These are phyloP conservation scores for Colletotrichum sidae DNA, from an alignment of 2,329 filamentous ascomycete genomes.

Conservation along the genomic window DNA sequence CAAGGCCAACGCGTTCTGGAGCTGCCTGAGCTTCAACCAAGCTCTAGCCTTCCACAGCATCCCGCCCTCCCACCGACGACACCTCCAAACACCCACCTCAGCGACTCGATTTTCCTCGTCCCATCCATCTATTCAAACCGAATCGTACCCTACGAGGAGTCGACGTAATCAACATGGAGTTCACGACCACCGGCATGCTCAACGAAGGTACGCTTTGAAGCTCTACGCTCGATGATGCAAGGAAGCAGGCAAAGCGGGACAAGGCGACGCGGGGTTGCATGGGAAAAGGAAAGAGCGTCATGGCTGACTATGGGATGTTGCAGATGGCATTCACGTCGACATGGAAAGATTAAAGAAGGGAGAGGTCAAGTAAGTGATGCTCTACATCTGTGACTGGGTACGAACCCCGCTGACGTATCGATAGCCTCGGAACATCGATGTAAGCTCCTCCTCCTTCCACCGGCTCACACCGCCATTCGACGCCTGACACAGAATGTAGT, in stretches of 20 bases:
- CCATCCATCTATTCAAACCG: not conserved
- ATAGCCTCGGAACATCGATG: slow-evolving; percentile 96
- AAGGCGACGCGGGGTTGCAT: not conserved
- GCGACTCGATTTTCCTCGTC: not conserved
- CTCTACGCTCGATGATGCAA: slow-evolving; percentile 23
- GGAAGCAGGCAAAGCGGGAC: slow-evolving; percentile 8
- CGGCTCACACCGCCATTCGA: slow-evolving; percentile 24
- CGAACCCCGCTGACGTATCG: slow-evolving; percentile 45
- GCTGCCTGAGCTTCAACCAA: slow-evolving; percentile 58
- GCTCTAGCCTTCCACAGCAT: slow-evolving; percentile 47
- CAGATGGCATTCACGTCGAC: slow-evolving; percentile 99
- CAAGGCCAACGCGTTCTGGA: slow-evolving; percentile 55
- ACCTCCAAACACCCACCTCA: slow-evolving; percentile 33
- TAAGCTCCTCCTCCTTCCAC: slow-evolving; percentile 57
- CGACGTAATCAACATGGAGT: slow-evolving; percentile 63
- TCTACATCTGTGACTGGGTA: not conserved
- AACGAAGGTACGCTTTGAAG: slow-evolving; percentile 66
- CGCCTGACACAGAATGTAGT: slow-evolving; percentile 58
- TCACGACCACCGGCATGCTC: slow-evolving; percentile 70
- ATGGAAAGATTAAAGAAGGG: slow-evolving; percentile 99
- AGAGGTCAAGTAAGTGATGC: slow-evolving; percentile 88
- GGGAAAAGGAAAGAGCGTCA: not conserved
- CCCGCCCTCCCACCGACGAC: slow-evolving; percentile 40
- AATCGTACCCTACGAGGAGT: slow-evolving; percentile 37
- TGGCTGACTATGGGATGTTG: slow-evolving; percentile 19